Base-by-base conservation (phyloP, 202 grass and related monocot species). In the Sporobolus alterniflorus region DNA sequence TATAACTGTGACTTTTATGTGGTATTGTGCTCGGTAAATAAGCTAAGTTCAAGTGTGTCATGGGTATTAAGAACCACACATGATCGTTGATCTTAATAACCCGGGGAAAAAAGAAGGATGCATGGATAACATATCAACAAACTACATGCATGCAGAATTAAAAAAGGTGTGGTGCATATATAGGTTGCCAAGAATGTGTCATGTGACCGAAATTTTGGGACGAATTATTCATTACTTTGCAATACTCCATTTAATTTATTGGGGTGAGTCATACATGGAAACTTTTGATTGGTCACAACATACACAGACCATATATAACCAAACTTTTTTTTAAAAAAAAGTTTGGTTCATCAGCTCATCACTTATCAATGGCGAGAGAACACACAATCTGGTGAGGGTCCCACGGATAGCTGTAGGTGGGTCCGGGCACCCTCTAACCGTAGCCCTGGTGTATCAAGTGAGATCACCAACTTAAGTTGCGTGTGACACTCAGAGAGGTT, bases 341-440 rank as follows among this genome's bases (percentile, higher is more conserved):
- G 22, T 30, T 32, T 32, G 28, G 59, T 63, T 32, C 26, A 33
- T 66, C 32, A 22, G 21, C 3, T 7, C 25, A 44, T 31, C 13
- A 46, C 34, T 59, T 57, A 49, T n/a, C 60, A 81, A 55, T 55
- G 64, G 36, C 13, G 69, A 33, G 73, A n/a, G n/a, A n/a, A n/a
- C 79, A 82, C 79, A 64, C 55, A 65, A 68, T 69, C 55, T 36
- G 6, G 32, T 9, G 64, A 31, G 64, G 85, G 77, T 0, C 84
- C 76, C 34, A 21, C 15, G 11, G 11, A 4, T 31, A 14, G 42
- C 8, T n/a, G 1, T 0, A 24, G 21, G 46, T 20, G 29, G 69
- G 62, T 6, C 77, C 61, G 22, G 15, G 13, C 1, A 77, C 56
- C 74, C 73, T 67, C 67, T 66, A 66, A 10, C 78, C 18, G 17